Base-by-base conservation (phyloP, 768 basidiomycete species). In the Russula griseocarnosa region DNA sequence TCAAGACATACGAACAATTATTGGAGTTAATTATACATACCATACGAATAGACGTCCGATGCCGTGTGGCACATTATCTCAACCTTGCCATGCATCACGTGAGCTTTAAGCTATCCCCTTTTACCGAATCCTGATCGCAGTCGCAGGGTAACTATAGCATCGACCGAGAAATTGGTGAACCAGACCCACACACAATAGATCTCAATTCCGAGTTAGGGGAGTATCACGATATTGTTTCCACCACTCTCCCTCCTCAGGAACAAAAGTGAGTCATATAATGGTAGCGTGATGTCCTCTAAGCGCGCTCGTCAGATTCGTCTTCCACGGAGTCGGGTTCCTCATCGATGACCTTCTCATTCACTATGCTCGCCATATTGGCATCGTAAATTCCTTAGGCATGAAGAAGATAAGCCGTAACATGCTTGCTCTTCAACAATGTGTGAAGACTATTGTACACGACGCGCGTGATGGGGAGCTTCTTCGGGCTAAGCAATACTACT, bases 1-100 rank as follows among this genome's bases (percentile, higher is more conserved):
- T 95, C 47, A 86, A 88, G 76, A 96, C 94, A 2, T 98, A 94
- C 70, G 87, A 90, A 44, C 94, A 96, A 69, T 80, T 98, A 8
- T 87, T 91, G 10, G 86, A 90, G 70, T 82, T 95, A 62, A 87
- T 97, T 55, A 77, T 98, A 47, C 88, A 90, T 72, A 94, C 90
- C 6, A 84, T 98, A 34, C 84, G 94, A 40, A 83, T 92, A 58
- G 96, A 98, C 71, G 76, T 97, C 57, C 84, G 96, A 5, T 93
- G 94, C 71, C 83, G 93, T 52, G 83, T 84, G 3, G 86, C 92
- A 36, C 86, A 88, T 71, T 89, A 92, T 74, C 77, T 64, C 11
- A 47, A 49, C 24, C 84, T 88, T 24, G 86, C 93, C 2, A 83
- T 95, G 74, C 82, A 84, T 66, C 83, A 88, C 63, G 62, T 71